phyloP scores from a whole-genome alignment of 768 basidiomycete species.

The Termitomyces sp. region DNA sequence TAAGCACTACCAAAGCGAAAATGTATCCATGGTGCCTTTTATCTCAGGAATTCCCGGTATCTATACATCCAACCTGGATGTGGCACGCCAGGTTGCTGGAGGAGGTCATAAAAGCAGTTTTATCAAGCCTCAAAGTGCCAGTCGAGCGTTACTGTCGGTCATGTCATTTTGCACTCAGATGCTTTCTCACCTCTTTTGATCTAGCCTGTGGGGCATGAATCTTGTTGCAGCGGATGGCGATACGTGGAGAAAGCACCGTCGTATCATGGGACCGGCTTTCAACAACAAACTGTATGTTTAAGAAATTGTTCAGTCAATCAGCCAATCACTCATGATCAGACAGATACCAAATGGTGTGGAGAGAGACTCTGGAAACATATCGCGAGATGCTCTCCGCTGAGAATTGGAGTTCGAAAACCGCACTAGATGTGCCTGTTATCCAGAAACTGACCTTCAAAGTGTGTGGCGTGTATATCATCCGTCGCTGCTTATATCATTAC shows the following conservation, averaged over 20 bases:
- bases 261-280: constrained; percentile 42
- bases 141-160: constrained; percentile 28
- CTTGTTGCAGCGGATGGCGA: constrained; percentile 41
- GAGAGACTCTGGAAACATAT: constrained; percentile 26
- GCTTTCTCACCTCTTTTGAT: constrained; percentile 13
- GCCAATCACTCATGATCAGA: not conserved
- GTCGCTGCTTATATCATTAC: not conserved
- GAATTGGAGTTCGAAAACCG: constrained; percentile 20
- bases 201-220: constrained; percentile 43
- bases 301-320: not conserved
- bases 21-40: constrained; percentile 36
- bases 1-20: constrained; percentile 31
- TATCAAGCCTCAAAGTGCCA: constrained; percentile 33
- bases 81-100: constrained; percentile 38
- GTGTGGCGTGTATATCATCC: constrained; percentile 11
- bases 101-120: constrained; percentile 37
- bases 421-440: constrained; percentile 19
- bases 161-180: not conserved
- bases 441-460: constrained; percentile 30
- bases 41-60: constrained; percentile 31
- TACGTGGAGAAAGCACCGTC: constrained; percentile 42
- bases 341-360: constrained; percentile 34
- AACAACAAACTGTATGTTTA: constrained; percentile 31
- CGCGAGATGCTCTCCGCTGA: constrained; percentile 29
- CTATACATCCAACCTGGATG: constrained; percentile 43